Base-by-base conservation (phyloP, 2,329 filamentous ascomycete species). In the Nemania sp. region DNA sequence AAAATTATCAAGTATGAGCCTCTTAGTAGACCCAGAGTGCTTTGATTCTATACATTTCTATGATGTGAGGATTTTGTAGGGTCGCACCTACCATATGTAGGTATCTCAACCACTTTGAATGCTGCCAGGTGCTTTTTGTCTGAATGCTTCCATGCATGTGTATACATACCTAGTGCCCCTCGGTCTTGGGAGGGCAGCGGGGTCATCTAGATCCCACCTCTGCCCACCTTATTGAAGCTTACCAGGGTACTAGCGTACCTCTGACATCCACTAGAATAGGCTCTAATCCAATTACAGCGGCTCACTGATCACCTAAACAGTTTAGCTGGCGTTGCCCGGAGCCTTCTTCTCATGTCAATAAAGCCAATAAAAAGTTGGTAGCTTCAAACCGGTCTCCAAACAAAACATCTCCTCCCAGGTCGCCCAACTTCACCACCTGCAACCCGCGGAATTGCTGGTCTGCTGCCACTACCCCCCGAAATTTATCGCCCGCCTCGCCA, bases 361-460 rank as follows among this genome's bases (percentile, higher is more conserved):
- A 60, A 63, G 59, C 61, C 61, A 63, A 63, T 61, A 60, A 60
- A 63, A 60, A 55, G 52, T 59, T 54, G 36, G 49, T 43, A 42
- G 22, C 37, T 48, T 31, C 44, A 44, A 19, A 23, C 36, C 42
- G 28, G 34, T 28, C 30, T 52, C 40, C 43, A 50, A 52, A 57
- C 49, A 52, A 59, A 52, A 55, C 48, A 49, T 55, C 30, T 37
- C 40, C 24, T 43, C 41, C 17, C 9, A 31, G 43, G 48, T 20
- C 37, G 28, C 20, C 23, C 26, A 9, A 4, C 28, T 9, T 31
- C 9, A 5, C 28, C 28, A 14, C n/a, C n/a, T n/a, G n/a, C 24
- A 33, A 30, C 26, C 15, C 49, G 28, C 45, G 24, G 46, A 42
- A 40, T 49, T 28, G 34, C 49, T 39, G 14, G 23, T 22, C 46